Base-by-base conservation (phyloP, 1,139 yeast species). In the Schwanniomyces etchellsii region DNA sequence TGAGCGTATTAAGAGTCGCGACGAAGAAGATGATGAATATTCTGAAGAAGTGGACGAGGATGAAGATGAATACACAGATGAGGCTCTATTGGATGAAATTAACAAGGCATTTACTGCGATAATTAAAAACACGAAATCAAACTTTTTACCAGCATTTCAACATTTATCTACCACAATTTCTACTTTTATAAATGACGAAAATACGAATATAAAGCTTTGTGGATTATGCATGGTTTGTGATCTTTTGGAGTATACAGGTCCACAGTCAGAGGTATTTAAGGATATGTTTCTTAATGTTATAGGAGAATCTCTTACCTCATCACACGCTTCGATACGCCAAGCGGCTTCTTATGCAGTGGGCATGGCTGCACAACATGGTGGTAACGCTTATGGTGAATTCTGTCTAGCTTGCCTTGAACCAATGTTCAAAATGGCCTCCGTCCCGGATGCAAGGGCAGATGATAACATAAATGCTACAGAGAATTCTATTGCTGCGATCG, bases 391-490 rank as follows among this genome's bases (percentile, higher is more conserved):
- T 48, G 68, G 70, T 12, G 79, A 79, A 20, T 70, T 82, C 35
- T 76, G 83, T 34, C 55, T 84, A 17, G 74, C 81, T 4, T 72
- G 89, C 21, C 62, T 89, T 37, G 85, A 79, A 42, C 78, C 86
- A 14, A 69, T 91, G 56, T 74, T 83, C 47, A 77, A 78, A 45
- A 75, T 88, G 64, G 75, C 81, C 14, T 69, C 77, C 26, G 77
- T 79, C 16, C 89, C 95, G n/a, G 95, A 86, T 43, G 81, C 96
- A 3, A 77, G 85, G 39, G 75, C 81, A 6, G 95, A 85, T 31
- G 96, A 84, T 36, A 88, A 88, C 45, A 59, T 83, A 20, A 73
- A 74, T 40, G 95, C 96, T 3, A 88, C 97, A 1, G 98, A 91
- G 54, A 83, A 83, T 45, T 81, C 88, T 11, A 70, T 82, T 33